Base-by-base conservation (phyloP, 2,329 filamentous ascomycete species). In the Dothideomycetes sp. region DNA sequence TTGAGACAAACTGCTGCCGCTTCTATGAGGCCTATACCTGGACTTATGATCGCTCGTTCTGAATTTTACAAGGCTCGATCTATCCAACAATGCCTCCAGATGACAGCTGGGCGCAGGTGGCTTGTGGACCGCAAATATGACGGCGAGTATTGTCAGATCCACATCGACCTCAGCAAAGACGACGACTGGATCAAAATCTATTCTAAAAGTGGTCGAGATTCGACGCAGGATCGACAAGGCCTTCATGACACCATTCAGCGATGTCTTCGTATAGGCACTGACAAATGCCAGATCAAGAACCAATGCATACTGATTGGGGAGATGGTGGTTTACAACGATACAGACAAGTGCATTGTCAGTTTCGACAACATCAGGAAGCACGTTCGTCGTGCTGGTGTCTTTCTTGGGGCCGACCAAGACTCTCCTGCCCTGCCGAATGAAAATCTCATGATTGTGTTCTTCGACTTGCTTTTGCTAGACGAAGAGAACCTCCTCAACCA, bases 151-250 rank as follows among this genome's bases (percentile, higher is more conserved):
- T 93, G 84, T 49, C 87, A 94, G 56, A 77, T 94, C 19, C 87
- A 94, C 51, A 65, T 94, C 30, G 77, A 93, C 52, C 62, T 84
- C 5, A 64, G 64, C 7, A 75, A 72, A 36, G 62, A 63, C 5
- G 34, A 54, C 42, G 54, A 70, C 1, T 72, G 68, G 35, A 76
- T 94, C 19, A 79, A 81, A 46, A 89, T 94, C 19, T 94, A 91
- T 55, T 93, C 86, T 8, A 95, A 94, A 56, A 91, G 85, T 51
- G 85, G 87, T 42, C 93, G 91, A 55, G 84, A 94, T 48, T 89
- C 86, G 33, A 94, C 86, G 0, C 54, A 63, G 37, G 87, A 94
- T 56, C 73, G 82, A 24, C 49, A 58, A 9, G 66, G 64, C 1
- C 58, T 93, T 16, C 77, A 83, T 40, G 68, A 70, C 2, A 70